These are phyloP conservation scores for Cladosporium oxysporum DNA, from an alignment of 2,329 filamentous ascomycete species.

Conservation along the genomic window DNA sequence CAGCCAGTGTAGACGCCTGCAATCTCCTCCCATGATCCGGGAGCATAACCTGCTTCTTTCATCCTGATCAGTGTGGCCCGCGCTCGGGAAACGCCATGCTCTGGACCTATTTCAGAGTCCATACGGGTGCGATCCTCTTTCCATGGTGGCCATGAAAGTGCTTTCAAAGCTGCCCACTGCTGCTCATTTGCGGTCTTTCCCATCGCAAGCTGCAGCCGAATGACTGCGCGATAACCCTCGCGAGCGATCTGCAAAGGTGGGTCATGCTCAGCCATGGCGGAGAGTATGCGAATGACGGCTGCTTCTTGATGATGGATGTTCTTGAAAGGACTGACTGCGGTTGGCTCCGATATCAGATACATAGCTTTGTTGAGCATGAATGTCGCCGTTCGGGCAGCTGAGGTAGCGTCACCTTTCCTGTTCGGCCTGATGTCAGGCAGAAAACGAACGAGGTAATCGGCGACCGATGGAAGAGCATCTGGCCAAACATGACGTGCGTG, in stretches of 20 bases:
- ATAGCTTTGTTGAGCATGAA: conserved; percentile 34
- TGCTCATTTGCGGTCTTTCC: conserved; percentile 57
- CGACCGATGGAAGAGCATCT: conserved; percentile 38
- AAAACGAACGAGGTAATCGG: conserved; percentile 16
- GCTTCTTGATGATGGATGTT: conserved; percentile 53
- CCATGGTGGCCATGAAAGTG: conserved; percentile 66
- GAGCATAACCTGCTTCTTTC: conserved; percentile 60
- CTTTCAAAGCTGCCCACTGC: conserved; percentile 61
- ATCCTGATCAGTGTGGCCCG: conserved; percentile 57
- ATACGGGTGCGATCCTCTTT: conserved; percentile 63
- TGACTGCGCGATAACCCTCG: conserved; percentile 58
- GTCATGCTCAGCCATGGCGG: conserved; percentile 56
- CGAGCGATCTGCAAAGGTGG: conserved; percentile 59
- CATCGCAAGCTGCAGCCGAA: conserved; percentile 59
- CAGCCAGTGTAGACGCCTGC: conserved; percentile 60
- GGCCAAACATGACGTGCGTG: conserved; percentile 55
- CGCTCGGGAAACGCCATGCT: conserved; percentile 60
- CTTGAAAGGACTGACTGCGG: conserved; percentile 51
- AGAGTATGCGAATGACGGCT: conserved; percentile 59
- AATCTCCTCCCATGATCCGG: conserved; percentile 54
- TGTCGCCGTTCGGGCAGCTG: conserved; percentile 9
- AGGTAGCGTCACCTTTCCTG: neutral
- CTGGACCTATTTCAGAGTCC: conserved; percentile 58
- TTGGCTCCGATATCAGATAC: conserved; percentile 39
- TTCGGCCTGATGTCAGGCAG: neutral